Evolutionary conservation across 164 flowering plant species (phyloP).

Genomic region (Tetracentron sinense): DNA sequence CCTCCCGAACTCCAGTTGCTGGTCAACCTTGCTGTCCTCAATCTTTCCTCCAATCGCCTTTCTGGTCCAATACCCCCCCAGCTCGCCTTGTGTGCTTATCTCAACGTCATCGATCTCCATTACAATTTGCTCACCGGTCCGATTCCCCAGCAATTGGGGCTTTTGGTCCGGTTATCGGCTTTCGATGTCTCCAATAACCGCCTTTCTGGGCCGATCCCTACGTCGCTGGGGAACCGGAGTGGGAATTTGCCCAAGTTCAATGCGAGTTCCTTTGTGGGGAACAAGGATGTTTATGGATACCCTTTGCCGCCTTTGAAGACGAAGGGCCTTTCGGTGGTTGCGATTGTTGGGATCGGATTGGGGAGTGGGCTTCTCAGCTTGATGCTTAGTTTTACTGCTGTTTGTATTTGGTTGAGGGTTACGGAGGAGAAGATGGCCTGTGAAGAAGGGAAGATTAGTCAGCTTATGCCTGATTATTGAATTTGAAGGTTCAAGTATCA

Average conservation of each 20-base stretch:
- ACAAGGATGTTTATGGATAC: conserved; percentile 78
- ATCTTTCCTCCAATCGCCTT: too few species aligned
- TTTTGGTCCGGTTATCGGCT: conserved; percentile 55
- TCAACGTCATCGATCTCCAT: too few species aligned
- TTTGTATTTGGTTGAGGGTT: conserved; percentile 83
- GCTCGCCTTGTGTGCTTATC: conserved; percentile 72
- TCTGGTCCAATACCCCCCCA: conserved; percentile 65
- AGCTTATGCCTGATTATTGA: conserved; percentile 85
- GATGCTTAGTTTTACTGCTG: conserved; percentile 79
- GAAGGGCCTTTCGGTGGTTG: conserved; percentile 59
- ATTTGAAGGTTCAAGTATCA: neutral
- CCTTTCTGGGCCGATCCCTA: conserved; percentile 70
- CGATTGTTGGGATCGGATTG: conserved; percentile 87
- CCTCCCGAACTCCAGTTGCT: too few species aligned
- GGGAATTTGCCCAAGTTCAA: conserved; percentile 59
- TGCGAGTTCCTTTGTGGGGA: too few species aligned
- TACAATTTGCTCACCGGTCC: conserved; percentile 58
- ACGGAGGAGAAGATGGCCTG: conserved; percentile 57
- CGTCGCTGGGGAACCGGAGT: conserved; percentile 54
- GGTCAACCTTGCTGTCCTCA: conserved; percentile 85
- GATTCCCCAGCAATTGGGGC: conserved; percentile 70
- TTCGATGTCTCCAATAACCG: conserved; percentile 74
- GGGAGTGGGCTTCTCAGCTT: conserved; percentile 89
- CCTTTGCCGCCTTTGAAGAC: conserved; percentile 55
- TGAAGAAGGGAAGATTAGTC: conserved; percentile 71